phyloP scores from a whole-genome alignment of 495 filamentous ascomycete genomes.

The Cladorrhinum samala region DNA sequence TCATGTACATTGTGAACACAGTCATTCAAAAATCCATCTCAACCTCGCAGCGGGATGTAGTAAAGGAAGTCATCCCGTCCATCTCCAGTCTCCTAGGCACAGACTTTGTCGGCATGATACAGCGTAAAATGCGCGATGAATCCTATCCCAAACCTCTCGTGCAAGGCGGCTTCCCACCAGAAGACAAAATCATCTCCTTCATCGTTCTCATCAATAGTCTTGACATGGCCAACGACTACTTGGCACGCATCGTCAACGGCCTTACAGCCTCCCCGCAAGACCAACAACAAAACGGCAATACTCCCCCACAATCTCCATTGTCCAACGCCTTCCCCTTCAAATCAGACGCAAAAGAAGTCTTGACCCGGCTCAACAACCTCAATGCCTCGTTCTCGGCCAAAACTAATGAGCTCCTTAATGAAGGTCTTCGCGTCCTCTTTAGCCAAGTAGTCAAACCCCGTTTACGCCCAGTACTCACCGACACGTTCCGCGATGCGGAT shows the following conservation, averaged over 20 bases:
- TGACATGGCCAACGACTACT: constrained; percentile 83
- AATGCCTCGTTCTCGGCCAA: constrained; percentile 67
- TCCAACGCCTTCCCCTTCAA: constrained; percentile 69
- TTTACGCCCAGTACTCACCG: constrained; percentile 75
- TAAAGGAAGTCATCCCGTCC: constrained; percentile 69
- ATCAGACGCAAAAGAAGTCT: constrained; percentile 62
- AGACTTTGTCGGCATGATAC: constrained; percentile 95
- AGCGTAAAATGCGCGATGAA: constrained; percentile 95
- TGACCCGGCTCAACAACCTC: constrained; percentile 59
- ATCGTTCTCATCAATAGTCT: constrained; percentile 93
- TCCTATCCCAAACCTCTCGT: constrained; percentile 72
- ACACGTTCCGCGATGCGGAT: constrained; percentile 87
- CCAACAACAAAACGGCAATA: constrained; percentile 8
- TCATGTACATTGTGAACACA: constrained; percentile 98
- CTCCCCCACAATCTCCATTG: constrained; percentile 17
- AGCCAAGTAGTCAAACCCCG: constrained; percentile 82
- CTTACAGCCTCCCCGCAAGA: constrained; percentile 44
- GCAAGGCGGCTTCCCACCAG: constrained; percentile 72
- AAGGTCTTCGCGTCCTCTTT: constrained; percentile 78
- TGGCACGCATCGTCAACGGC: constrained; percentile 72
- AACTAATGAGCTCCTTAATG: constrained; percentile 69
- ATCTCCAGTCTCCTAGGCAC: constrained; percentile 80
- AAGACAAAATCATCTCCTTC: constrained; percentile 77
- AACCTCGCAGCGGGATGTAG: constrained; percentile 71
- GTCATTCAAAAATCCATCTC: constrained; percentile 78